Conservation (phyloP, 495 filamentous ascomycete species). For the Neurospora africana region DNA sequence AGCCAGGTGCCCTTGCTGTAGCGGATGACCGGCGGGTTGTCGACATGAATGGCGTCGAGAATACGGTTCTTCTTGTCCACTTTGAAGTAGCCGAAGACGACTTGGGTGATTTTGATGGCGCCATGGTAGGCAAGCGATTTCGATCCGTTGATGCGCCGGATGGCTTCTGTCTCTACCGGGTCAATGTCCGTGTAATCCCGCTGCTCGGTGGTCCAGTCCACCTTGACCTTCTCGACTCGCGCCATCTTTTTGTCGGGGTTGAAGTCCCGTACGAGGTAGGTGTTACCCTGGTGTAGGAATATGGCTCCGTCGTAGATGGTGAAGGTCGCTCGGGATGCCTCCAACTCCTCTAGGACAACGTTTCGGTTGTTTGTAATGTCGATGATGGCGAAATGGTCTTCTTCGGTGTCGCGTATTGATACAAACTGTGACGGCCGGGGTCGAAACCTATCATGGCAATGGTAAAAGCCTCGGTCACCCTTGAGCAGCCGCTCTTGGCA, state of each 20-base stretch:
- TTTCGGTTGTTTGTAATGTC: constrained; percentile 78
- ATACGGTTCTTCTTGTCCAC: constrained; percentile 66
- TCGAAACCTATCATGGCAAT: constrained; percentile 80
- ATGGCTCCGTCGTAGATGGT: constrained; percentile 96
- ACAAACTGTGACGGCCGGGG: constrained; percentile 76
- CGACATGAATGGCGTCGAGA: constrained; percentile 84
- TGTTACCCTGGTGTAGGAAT: constrained; percentile 89
- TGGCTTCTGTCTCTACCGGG: constrained; percentile 73
- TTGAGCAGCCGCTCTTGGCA: constrained; percentile 63
- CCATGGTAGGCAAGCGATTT: constrained; percentile 66
- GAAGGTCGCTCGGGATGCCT: constrained; percentile 88
- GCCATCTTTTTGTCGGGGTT: constrained; percentile 68
- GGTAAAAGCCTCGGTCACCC: constrained; percentile 71
- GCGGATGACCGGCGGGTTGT: constrained; percentile 82
- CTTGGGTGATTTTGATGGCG: constrained; percentile 66
- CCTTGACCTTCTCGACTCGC: constrained; percentile 60
- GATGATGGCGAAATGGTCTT: constrained; percentile 86
- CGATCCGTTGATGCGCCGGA: constrained; percentile 48
- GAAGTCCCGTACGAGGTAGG: constrained; percentile 85
- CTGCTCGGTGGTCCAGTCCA: constrained; percentile 91
- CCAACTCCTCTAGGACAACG: constrained; percentile 85
- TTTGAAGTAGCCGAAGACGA: constrained; percentile 95
- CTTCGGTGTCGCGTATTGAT: constrained; percentile 83
- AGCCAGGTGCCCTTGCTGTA: constrained; percentile 92
- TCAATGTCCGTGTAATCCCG: constrained; percentile 95